Evolutionary conservation across 495 filamentous ascomycete genomes (phyloP), one percentile per base, ranked within the genome.

Genomic region (Xylaria sp.): DNA sequence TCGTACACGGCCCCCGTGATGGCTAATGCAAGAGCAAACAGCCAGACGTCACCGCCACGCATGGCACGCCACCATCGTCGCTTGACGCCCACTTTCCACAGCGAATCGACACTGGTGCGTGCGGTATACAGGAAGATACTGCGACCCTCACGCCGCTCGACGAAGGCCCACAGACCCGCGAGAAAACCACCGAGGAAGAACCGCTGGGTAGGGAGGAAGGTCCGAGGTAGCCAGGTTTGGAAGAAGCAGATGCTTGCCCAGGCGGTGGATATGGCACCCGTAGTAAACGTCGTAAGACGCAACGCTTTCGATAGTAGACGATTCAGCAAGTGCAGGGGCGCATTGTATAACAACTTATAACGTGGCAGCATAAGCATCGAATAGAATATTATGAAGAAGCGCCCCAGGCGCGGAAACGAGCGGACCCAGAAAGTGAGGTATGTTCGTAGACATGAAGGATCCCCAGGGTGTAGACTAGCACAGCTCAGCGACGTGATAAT

Each of bases 31-130:
- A 88, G 74, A 9, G 93, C 90, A 78, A 99, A 92, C 3, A 99
- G 78, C 84, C 90, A 86, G 31, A 98, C 87, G 80, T 98, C 95
- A 6, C 94, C 94, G 37, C 91, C 90, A 61, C 85, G 90, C 76
- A 95, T 84, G 8, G 93, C 92, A 66, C 85, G 88, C 92, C 95
- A 97, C 85, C 91, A 90, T 5, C 92, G 87, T 43, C 90, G 85
- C 88, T 98, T 98, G 59, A 90, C 88, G 14, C 94, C 93, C 0
- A 97, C 92, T 84, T 97, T 97, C 93, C 93, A 98, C 53, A 93
- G 77, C 44, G 88, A 91, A 75, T 97, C 92, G 40, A 97, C 82
- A 48, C 91, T 93, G 11, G 90, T 77, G 26, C 94, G 86, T 68
- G 90, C 89, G 53, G 88, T 88, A 73, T 94, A 93, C 72, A 97